Conservation (phyloP, 257 asterid species). For the Ilex aquifolium region DNA sequence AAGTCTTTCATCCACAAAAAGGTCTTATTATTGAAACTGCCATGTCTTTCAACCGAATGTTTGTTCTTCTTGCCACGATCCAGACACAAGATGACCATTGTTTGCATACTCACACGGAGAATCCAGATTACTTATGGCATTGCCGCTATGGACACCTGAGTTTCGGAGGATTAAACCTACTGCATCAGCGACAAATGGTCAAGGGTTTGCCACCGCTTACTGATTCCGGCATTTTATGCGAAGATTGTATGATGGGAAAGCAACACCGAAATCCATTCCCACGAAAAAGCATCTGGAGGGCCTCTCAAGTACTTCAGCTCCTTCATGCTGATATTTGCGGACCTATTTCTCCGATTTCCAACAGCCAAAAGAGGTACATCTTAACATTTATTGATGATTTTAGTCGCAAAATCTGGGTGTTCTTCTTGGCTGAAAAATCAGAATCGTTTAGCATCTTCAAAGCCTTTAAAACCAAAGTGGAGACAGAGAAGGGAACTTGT, state of each 20-base stretch:
- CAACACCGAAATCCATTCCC: not conserved
- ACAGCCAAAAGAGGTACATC: not conserved
- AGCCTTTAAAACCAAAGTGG: not conserved
- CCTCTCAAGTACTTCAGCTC: too few species aligned
- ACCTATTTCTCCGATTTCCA: not conserved
- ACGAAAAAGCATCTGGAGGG: too few species aligned
- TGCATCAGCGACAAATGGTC: not conserved
- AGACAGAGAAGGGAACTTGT: not conserved
- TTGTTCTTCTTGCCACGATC: not conserved
- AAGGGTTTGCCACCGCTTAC: not conserved
- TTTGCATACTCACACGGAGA: not conserved
- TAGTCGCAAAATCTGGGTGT: too few species aligned
- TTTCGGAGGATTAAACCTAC: not conserved
- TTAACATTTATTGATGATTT: too few species aligned
- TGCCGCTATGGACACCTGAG: not conserved
- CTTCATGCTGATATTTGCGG: not conserved
- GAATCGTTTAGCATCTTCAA: not conserved
- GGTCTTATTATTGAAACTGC: not conserved
- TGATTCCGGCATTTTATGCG: not conserved
- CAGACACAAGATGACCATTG: not conserved
- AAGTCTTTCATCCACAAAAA: not conserved
- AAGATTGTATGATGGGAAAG: not conserved
- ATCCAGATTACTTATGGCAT: not conserved
- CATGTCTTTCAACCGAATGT: not conserved
- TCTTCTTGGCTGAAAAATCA: not conserved